Evolutionary conservation across 306 rosid genomes (phyloP), one percentile per base, ranked within the genome.

Genomic region (Pterocarpus macrocarpus): DNA sequence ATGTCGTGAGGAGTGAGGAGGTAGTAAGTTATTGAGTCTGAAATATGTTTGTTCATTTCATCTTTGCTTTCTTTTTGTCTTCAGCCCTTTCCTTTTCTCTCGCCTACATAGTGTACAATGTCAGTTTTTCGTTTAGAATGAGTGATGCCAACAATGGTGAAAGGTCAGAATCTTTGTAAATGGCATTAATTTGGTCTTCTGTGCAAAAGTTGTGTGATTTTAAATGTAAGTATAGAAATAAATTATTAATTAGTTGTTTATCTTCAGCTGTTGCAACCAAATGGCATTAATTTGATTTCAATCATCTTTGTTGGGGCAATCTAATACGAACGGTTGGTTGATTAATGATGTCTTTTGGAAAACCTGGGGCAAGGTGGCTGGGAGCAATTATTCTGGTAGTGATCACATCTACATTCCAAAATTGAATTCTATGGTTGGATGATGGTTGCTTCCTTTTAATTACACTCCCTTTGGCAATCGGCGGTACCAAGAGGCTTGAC

Each of bases 121-220:
- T 71, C 71, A 65, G 83, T 53, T 83, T 61, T 80, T 80, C 52
- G 39, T 72, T 71, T 77, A 80, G 85, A 59, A 44, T 32, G 83
- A 61, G 63, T 77, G 80, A 43, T 72, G 86, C 76, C 69, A 32
- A 2, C 80, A 55, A 68, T 66, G 80, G 45, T 53, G 30, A 39
- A 79, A 39, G 73, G 70, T 43, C 69, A 35, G 47, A 75, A 74
- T 75, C 75, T 33, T 75, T 79, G 80, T 82, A 69, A 74, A 56
- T 49, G 85, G 84, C 75, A 57, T 58, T 50, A 47, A 41, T 57
- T 71, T 83, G 87, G 41, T 81, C 59, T 77, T 77, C 38, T 83
- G 81, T 83, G 83, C 67, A 59, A 77, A 77, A 77, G 55, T 77
- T 69, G 80, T 84, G 87, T 81, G 77, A 73, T 73, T 82, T 72